These are phyloP conservation scores for Ceratobasidium sp. DNA, from an alignment of 1,284 basidiomycete species.

Conservation along the genomic window DNA sequence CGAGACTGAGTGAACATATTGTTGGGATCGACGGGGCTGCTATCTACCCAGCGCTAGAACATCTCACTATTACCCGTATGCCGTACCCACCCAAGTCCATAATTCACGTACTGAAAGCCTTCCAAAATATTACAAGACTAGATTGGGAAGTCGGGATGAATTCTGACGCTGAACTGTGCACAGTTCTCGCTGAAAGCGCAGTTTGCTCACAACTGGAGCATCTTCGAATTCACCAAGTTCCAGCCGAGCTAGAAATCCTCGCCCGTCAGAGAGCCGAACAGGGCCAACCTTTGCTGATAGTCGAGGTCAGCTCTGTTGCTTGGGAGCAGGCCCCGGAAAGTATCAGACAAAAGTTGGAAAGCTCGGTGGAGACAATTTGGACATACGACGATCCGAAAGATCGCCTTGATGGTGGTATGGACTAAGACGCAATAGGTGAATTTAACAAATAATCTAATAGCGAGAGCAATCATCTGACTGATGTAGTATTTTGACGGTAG, in stretches of 20 bases:
- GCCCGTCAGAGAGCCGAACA: neutral
- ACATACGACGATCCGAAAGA: neutral
- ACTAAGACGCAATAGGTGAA: too few species aligned
- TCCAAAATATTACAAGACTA: neutral
- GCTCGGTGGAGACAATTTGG: neutral
- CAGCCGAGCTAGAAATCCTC: neutral
- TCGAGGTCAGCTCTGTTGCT: neutral
- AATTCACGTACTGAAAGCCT: neutral
- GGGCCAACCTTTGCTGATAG: neutral
- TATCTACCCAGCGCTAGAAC: conserved; percentile 20
- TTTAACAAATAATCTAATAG: too few species aligned
- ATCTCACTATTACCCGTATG: neutral
- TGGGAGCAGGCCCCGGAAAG: neutral
- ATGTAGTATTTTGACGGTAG: too few species aligned
- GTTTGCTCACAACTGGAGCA: neutral
- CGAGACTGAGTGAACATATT: neutral
- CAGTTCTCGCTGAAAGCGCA: neutral
- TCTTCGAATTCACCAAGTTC: neutral
- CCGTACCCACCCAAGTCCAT: neutral
- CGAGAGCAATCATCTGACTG: too few species aligned
- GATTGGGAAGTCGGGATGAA: neutral
- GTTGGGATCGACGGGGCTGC: neutral
- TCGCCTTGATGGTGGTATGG: too few species aligned
- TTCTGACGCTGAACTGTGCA: neutral
- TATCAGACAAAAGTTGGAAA: neutral